Conservation (phyloP, 805 yeast genomes). For the Nakazawaea holstii region DNA sequence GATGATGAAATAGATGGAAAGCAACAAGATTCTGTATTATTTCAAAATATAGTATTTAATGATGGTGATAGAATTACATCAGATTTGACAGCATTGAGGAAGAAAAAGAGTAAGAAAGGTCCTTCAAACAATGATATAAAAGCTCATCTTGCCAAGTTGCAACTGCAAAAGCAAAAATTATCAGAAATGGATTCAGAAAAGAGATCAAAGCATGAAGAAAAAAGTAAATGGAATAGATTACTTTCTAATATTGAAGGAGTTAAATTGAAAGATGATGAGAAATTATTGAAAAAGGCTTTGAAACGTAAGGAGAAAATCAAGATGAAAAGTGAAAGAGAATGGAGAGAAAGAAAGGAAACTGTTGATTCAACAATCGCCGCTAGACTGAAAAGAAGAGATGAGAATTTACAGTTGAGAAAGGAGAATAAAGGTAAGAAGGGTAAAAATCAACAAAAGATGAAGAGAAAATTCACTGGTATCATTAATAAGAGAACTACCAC, state of each 20-base stretch:
- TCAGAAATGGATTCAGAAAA: constrained; percentile 54
- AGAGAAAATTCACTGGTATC: constrained; percentile 55
- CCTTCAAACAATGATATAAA: constrained; percentile 81
- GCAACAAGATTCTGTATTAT: constrained; percentile 45
- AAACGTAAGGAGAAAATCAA: constrained; percentile 80
- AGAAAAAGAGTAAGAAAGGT: constrained; percentile 62
- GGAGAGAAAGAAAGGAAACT: constrained; percentile 83
- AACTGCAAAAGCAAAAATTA: constrained; percentile 64
- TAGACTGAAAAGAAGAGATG: constrained; percentile 84
- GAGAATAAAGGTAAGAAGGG: constrained; percentile 81
- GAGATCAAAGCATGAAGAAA: constrained; percentile 56
- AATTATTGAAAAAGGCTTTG: constrained; percentile 76
- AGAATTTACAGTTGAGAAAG: constrained; percentile 77
- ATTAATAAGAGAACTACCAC: constrained; percentile 29
- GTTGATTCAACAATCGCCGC: constrained; percentile 73
- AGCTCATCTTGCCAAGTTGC: constrained; percentile 74
- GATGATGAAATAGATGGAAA: constrained; percentile 28
- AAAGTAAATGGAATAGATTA: constrained; percentile 80
- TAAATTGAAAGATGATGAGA: constrained; percentile 87
- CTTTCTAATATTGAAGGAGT: constrained; percentile 84
- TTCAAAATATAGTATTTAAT: constrained; percentile 74
- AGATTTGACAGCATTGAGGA: constrained; percentile 57
- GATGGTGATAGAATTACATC: constrained; percentile 80
- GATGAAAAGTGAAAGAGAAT: constrained; percentile 81
- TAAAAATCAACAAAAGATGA: constrained; percentile 65